Percentiles rank a stretch among this genome's conserved stretches.
Evolutionary conservation across 148 eudicot species (phyloP).

Genomic region (Nepenthes mirabilis): DNA sequence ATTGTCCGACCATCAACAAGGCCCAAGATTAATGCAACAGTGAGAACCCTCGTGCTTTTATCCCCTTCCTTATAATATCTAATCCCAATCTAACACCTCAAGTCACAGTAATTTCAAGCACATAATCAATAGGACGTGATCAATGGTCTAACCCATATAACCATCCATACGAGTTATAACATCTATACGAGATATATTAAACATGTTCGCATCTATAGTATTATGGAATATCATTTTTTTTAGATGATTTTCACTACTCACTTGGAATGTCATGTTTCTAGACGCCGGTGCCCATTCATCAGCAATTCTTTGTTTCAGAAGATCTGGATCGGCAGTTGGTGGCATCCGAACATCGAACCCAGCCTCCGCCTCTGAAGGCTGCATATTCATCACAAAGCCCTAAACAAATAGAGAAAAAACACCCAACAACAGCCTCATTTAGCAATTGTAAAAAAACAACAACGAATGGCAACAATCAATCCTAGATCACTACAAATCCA

Average conservation of each 20-base stretch:
- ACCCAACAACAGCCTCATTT: not conserved
- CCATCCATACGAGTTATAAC: too few species aligned
- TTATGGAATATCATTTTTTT: not conserved
- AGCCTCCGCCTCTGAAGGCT: constrained; percentile 92
- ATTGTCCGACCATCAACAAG: too few species aligned
- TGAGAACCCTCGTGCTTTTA: too few species aligned
- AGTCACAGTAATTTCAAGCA: too few species aligned
- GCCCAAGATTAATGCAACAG: too few species aligned
- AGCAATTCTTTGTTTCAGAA: constrained; percentile 44
- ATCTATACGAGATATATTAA: too few species aligned
- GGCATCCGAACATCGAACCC: constrained; percentile 73
- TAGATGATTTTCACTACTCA: constrained; percentile 5
- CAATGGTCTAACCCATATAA: too few species aligned
- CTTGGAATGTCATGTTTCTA: constrained; percentile 80
- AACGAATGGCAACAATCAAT: constrained; percentile 1
- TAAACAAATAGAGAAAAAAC: constrained; percentile 7
- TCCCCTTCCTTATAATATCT: too few species aligned
- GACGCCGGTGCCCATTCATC: constrained; percentile 97
- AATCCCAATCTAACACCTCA: too few species aligned
- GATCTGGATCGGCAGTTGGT: constrained; percentile 58
- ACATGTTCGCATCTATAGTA: too few species aligned
- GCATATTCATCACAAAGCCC: constrained; percentile 98
- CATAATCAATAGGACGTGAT: too few species aligned
- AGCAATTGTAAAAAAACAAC: not conserved
- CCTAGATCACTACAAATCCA: not conserved